Base-by-base conservation (phyloP, 2,329 filamentous ascomycete genomes). In the Claviceps paspali region DNA sequence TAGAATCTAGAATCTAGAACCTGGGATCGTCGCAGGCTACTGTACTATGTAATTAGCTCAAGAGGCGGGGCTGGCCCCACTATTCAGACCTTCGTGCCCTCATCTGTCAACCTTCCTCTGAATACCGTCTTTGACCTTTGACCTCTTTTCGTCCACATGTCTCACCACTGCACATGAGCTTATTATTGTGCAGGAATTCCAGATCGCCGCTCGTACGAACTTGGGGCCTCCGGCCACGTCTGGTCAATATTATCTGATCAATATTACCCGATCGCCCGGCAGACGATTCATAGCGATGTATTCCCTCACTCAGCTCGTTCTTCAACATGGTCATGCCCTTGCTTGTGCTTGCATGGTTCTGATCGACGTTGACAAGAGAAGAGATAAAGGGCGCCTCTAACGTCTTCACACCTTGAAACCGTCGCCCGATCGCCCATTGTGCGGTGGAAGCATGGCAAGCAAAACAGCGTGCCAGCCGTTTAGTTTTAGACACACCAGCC, bases 401-500 rank as follows among this genome's bases (percentile, higher is more conserved):
- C n/a, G n/a, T n/a, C 14, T 8, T 27, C 22, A 31, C 22, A 33
- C 10, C 29, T 30, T n/a, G 29, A 15, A 26, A 39, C 39, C 39
- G 42, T 41, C 39, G 41, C 33, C 41, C 40, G 38, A 40, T 36
- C 32, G 18, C 28, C 7, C 18, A 38, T 38, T 29, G 28, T 38
- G 39, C 18, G 22, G 33, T 32, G 29, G 10, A 36, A 42, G 42
- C 42, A 43, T 44, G n/a, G n/a, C n/a, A n/a, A n/a, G 42, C 30
- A 40, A 31, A 29, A 21, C 37, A 39, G 36, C 42, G 41, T 46
- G 42, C 44, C 44, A 46, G 39, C 39, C 39, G 18, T n/a, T n/a
- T n/a, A n/a, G n/a, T n/a, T 33, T 29, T 14, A 24, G 17, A 19
- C 19, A 17, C 27, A 19, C 15, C 30, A 15, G 22, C 31, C 36